Percentiles rank a stretch among this genome's conserved stretches.
phyloP scores from a whole-genome alignment of 2,329 filamentous ascomycete genomes.

The Trichoderma brevicompactum region DNA sequence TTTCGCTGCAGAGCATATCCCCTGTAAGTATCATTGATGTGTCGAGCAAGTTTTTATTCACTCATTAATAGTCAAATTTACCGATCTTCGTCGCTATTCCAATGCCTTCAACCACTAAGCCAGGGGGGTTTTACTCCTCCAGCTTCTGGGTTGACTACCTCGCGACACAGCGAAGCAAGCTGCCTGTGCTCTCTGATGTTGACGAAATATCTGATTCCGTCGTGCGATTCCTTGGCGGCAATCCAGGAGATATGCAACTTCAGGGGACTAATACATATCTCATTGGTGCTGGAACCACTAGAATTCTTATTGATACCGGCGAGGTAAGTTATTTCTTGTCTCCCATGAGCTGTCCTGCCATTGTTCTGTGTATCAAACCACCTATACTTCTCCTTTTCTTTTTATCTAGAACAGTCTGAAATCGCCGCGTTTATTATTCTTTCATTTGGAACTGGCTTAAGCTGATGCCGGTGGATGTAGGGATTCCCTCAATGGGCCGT shows the following conservation, averaged over 20 bases:
- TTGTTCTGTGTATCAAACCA: not conserved
- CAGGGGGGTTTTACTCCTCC: conserved; percentile 1
- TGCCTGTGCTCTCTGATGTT: not conserved
- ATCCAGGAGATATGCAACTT: conserved; percentile 6
- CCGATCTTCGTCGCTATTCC: too few species aligned
- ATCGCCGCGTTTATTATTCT: not conserved
- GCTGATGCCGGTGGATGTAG: not conserved
- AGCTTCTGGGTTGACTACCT: conserved; percentile 1
- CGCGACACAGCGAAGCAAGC: not conserved
- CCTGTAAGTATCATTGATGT: too few species aligned
- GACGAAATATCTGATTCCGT: not conserved
- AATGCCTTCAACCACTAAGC: not conserved
- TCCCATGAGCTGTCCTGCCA: not conserved
- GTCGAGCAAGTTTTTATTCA: not conserved
- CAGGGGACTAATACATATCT: conserved; percentile 29
- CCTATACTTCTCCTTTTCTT: not conserved
- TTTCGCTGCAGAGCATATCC: too few species aligned
- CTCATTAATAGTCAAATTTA: not conserved
- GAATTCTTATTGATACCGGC: conserved; percentile 23
- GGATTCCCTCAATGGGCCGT: not conserved
- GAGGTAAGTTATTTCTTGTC: not conserved
- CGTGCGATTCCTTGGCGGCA: not conserved
- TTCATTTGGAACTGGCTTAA: not conserved
- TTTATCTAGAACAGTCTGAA: too few species aligned
- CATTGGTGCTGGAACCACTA: conserved; percentile 11